A percentile compares a stretch with the other conserved stretches of the same genome.
phyloP scores from a whole-genome alignment of 1,139 yeast genomes.

The Debaryomyces robertsiae region DNA sequence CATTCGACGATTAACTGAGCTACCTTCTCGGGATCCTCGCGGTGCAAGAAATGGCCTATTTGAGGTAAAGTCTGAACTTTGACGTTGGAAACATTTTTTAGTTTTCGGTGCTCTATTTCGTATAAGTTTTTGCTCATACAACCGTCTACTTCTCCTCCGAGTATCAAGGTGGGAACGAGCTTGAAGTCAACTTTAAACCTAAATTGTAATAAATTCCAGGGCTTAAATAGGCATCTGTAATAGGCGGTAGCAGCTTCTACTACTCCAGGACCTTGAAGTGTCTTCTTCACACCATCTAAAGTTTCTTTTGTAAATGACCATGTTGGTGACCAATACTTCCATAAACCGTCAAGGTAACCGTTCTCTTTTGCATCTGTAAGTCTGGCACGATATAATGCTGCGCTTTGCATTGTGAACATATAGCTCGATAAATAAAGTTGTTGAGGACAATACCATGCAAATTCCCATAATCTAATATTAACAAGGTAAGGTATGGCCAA shows the following conservation, averaged over 20 bases:
- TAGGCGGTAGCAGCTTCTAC: slow-evolving; percentile 47
- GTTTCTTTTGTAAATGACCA: slow-evolving; percentile 35
- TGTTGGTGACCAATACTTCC: slow-evolving; percentile 48
- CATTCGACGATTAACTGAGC: slow-evolving; percentile 32
- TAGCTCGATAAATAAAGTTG: slow-evolving; percentile 42
- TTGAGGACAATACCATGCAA: slow-evolving; percentile 33
- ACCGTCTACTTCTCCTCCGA: slow-evolving; percentile 43
- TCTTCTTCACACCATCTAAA: slow-evolving; percentile 31
- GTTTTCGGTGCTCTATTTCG: slow-evolving; percentile 28
- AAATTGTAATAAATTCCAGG: slow-evolving; percentile 24
- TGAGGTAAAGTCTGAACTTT: slow-evolving; percentile 33
- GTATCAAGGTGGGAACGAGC: slow-evolving; percentile 42
- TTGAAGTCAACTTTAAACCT: slow-evolving; percentile 38
- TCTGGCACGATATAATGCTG: slow-evolving; percentile 26
- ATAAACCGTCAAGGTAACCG: slow-evolving; percentile 36
- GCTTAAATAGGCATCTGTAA: slow-evolving; percentile 37
- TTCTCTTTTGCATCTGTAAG: slow-evolving; percentile 21
- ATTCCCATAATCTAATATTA: slow-evolving; percentile 31
- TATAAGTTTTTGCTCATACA: slow-evolving; percentile 39
- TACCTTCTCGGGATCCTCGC: slow-evolving; percentile 40
- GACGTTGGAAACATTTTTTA: slow-evolving; percentile 24
- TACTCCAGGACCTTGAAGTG: slow-evolving; percentile 30
- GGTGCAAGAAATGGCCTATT: slow-evolving; percentile 46
- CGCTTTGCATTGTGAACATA: slow-evolving; percentile 44
- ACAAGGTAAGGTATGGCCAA: slow-evolving; percentile 45